Base-by-base conservation (phyloP, 306 rosid genomes). In the Prunus salicina region DNA sequence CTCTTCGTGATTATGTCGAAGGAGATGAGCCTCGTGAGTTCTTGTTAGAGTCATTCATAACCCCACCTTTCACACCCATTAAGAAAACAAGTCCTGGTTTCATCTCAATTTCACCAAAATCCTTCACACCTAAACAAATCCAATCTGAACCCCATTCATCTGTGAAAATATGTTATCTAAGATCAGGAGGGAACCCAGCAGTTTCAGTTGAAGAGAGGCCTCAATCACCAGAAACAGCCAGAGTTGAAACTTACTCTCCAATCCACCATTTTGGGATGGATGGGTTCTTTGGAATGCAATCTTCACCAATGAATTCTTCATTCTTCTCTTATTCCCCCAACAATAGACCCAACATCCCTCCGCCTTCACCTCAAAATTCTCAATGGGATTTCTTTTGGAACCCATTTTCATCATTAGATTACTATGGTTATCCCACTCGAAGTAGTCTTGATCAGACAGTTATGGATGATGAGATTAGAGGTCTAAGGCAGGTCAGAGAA, bases 341-440 rank as follows among this genome's bases (percentile, higher is more conserved):
- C 65, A 81, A 81, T 32, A 82, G 89, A 52, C 81, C 88, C 19
- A 81, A 12, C 71, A 83, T 92, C 57, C 93, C 93, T 82, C 93
- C 97, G 14, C 82, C 93, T 77, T 88, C 92, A 20, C 96, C 97
- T 52, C 93, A 79, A 74, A 76, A 76, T 71, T 86, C 97, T 34
- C 99, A 89, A 19, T 95, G 99, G 99, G 96, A 95, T 82, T 91
- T 84, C 78, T 91, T 90, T 64, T 95, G 99, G 98, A 91, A 95
- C 64, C 99, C 97, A 0, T 95, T 95, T 89, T 81, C 91, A 34
- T 88, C 99, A 19, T 57, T 92, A 64, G 97, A 92, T 81, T 77
- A 92, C 84, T 91, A 89, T 62, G 90, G 89, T 58, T 92, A 90
- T 84, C 93, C 96, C 65, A 84, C 83, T 43, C 63, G 43, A 62